Conservation (phyloP, 345 rosid species). For the Arabis alpina region DNA sequence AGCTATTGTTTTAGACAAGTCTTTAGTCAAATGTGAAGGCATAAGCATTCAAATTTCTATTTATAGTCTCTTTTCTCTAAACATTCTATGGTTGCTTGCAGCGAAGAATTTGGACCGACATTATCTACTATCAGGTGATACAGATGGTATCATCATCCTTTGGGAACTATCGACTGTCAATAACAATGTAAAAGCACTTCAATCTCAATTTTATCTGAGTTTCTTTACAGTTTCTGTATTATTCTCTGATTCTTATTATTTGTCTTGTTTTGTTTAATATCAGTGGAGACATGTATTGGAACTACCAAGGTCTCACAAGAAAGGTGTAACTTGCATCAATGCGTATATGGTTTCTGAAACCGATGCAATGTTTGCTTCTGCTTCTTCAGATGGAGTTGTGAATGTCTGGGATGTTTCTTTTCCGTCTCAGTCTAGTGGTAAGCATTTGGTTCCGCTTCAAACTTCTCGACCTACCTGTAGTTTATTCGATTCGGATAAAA, state of each 20-base stretch:
- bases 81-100: constrained; percentile 35
- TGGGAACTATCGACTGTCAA: constrained; percentile 73
- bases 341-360: constrained; percentile 69
- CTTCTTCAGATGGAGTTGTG: constrained; percentile 84
- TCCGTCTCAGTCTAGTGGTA: constrained; percentile 57
- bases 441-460: constrained; percentile 13
- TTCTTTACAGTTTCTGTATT: background rate
- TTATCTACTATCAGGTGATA: constrained; percentile 85
- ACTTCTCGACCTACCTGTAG: background rate
- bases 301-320: constrained; percentile 77
- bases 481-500: no score
- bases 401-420: constrained; percentile 66
- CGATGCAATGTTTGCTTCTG: constrained; percentile 70
- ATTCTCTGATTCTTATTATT: background rate
- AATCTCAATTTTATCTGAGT: background rate
- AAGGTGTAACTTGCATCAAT: constrained; percentile 84
- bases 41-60: constrained; percentile 16
- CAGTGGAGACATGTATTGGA: constrained; percentile 81
- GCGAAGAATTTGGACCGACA: constrained; percentile 65
- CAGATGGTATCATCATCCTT: constrained; percentile 66
- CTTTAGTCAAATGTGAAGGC: constrained; percentile 2
- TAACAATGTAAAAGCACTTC: constrained; percentile 50
- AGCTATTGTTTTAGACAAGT: background rate
- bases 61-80: background rate
- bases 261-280: constrained; percentile 25